These are phyloP conservation scores for Tulasnella sp. DNA, from an alignment of 768 basidiomycete genomes.

Conservation along the genomic window DNA sequence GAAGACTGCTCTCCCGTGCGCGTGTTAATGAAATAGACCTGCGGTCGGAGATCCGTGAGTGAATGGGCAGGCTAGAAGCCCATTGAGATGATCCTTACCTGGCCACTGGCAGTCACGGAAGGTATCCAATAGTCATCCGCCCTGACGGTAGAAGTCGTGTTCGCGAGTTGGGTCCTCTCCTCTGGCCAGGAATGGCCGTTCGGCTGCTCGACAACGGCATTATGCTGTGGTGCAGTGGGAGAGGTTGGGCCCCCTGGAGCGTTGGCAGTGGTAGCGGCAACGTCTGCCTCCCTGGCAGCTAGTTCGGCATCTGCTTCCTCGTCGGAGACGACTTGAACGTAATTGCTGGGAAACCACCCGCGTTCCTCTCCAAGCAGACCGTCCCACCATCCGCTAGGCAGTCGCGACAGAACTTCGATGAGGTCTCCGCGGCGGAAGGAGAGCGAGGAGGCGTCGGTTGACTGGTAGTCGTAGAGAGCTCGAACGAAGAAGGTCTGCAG, in stretches of 20 bases:
- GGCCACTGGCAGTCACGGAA: constrained; percentile 69
- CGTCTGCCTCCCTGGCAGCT: constrained; percentile 34
- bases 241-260: constrained; percentile 45
- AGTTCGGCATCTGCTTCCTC: constrained; percentile 66
- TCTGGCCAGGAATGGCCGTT: background rate
- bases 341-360: constrained; percentile 96
- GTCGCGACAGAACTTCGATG: constrained; percentile 85
- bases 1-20: constrained; percentile 32
- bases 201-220: background rate
- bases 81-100: constrained; percentile 40
- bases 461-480: constrained; percentile 85
- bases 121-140: constrained; percentile 83
- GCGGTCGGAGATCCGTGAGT: background rate
- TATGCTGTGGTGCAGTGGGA: constrained; percentile 5
- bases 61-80: background rate
- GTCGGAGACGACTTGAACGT: constrained; percentile 70
- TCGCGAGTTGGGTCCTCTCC: background rate
- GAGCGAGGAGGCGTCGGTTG: constrained; percentile 81
- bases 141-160: background rate
- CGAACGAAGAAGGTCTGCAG: constrained; percentile 70
- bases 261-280: constrained; percentile 49
- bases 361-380: constrained; percentile 81
- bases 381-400: constrained; percentile 98
- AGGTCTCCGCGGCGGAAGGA: constrained; percentile 81
- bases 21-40: constrained; percentile 96